These are phyloP conservation scores for Triglochin maritima DNA, from an alignment of 106 monocot genomes.

Conservation along the genomic window DNA sequence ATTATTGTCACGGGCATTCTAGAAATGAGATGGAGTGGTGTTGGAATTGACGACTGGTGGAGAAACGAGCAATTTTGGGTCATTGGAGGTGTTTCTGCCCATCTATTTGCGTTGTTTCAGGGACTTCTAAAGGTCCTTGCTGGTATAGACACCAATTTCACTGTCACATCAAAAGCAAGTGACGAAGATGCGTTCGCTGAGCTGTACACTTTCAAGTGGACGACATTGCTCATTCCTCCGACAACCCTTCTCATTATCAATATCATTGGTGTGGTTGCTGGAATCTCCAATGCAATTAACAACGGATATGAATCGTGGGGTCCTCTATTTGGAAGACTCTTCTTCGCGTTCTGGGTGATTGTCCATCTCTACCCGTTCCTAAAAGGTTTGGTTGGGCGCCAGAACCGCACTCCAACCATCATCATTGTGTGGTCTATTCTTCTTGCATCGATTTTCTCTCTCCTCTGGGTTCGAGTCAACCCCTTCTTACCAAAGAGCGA, in stretches of 20 bases:
- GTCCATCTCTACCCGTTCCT: constrained; percentile 79
- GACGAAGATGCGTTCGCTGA: constrained; percentile 65
- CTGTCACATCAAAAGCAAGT: constrained; percentile 56
- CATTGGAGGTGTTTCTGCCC: constrained; percentile 69
- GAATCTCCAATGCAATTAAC: constrained; percentile 77
- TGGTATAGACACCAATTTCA: constrained; percentile 76
- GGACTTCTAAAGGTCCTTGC: constrained; percentile 71
- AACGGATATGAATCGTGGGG: constrained; percentile 88
- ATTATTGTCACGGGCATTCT: constrained; percentile 9
- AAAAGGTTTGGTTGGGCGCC: constrained; percentile 67
- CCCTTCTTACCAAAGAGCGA: constrained; percentile 61
- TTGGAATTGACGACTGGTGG: constrained; percentile 25
- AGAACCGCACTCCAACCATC: constrained; percentile 69
- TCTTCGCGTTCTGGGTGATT: constrained; percentile 83
- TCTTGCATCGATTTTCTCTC: constrained; percentile 71
- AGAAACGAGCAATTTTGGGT: constrained; percentile 37
- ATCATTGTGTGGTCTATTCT: constrained; percentile 86
- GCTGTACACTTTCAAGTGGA: constrained; percentile 76
- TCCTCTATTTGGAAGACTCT: constrained; percentile 61
- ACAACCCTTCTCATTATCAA: constrained; percentile 61
- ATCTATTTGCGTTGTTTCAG: constrained; percentile 67
- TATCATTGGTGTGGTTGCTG: constrained; percentile 66
- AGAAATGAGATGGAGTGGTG: constrained; percentile 16
- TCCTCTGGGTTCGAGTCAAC: constrained; percentile 66
- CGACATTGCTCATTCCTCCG: constrained; percentile 72